Conservation (phyloP, 176 grass and related monocot genomes). For the Ensete glaucum region DNA sequence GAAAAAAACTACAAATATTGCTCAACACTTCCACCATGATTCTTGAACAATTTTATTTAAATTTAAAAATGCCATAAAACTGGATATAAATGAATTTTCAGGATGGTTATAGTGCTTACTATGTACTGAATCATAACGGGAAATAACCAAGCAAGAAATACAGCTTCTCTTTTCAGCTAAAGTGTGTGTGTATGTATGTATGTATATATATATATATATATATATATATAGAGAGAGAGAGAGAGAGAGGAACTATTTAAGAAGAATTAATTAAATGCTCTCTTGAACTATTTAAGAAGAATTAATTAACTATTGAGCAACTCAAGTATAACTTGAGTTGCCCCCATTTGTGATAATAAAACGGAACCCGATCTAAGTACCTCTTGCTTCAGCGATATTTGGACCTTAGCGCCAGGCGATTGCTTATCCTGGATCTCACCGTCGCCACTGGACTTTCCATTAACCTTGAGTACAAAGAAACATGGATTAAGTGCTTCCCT, state of each 20-base stretch:
- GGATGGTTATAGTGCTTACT: too few species aligned
- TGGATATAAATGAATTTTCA: too few species aligned
- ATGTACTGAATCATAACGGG: too few species aligned
- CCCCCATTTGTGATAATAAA: not conserved
- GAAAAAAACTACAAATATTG: not conserved
- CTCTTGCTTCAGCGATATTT: conserved; percentile 70
- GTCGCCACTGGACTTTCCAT: conserved; percentile 29
- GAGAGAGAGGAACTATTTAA: not conserved
- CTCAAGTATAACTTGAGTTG: not conserved
- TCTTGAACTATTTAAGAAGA: not conserved
- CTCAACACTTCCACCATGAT: not conserved
- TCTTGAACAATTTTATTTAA: not conserved
- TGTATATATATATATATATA: too few species aligned
- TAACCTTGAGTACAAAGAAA: conserved; percentile 40
- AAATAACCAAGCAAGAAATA: too few species aligned
- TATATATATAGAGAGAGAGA: too few species aligned
- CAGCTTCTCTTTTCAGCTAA: too few species aligned
- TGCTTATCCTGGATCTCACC: conserved; percentile 29
- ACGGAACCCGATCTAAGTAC: conserved; percentile 20
- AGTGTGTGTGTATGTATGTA: too few species aligned
- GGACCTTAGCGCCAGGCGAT: conserved; percentile 31
- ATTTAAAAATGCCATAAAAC: not conserved
- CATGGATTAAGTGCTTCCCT: conserved; percentile 14
- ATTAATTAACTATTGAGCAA: not conserved
- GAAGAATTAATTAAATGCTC: not conserved